Conservation (phyloP, 352 stramenopile genomes). For the Pythium diclinum region DNA sequence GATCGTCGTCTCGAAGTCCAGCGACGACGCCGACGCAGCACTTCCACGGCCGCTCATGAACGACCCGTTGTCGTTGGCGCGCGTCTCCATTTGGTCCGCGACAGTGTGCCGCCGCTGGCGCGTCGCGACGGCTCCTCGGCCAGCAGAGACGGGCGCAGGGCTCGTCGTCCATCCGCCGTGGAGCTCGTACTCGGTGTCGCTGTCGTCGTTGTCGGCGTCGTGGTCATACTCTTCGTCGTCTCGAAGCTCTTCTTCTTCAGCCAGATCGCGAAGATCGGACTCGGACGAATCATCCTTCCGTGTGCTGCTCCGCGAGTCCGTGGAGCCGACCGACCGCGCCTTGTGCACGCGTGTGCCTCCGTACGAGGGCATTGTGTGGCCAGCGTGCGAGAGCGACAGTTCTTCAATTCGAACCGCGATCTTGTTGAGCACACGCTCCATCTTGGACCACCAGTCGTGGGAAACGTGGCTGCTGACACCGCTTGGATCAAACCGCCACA, state of each 20-base stretch:
- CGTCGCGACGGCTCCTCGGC: background rate
- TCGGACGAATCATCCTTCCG: conserved; percentile 55
- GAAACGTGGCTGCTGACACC: conserved; percentile 60
- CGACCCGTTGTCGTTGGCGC: conserved; percentile 10
- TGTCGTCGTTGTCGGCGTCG: conserved; percentile 9
- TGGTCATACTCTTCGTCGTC: conserved; percentile 28
- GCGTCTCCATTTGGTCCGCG: conserved; percentile 44
- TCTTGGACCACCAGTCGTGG: conserved; percentile 49
- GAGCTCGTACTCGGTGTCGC: conserved; percentile 23
- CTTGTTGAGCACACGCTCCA: conserved; percentile 32
- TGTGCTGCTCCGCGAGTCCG: conserved; percentile 55
- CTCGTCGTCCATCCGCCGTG: conserved; percentile 17
- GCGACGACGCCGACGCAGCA: conserved; percentile 43
- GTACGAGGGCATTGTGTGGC: conserved; percentile 38
- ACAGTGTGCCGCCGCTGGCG: conserved; percentile 29
- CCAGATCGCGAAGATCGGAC: conserved; percentile 54
- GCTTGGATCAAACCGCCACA: conserved; percentile 56
- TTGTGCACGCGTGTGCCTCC: conserved; percentile 40
- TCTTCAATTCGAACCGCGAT: conserved; percentile 50
- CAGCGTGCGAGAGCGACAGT: conserved; percentile 28
- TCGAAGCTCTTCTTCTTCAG: conserved; percentile 34
- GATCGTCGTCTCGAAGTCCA: conserved; percentile 68
- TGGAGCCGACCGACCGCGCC: conserved; percentile 53
- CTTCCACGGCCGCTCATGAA: conserved; percentile 20
- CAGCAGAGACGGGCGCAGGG: conserved; percentile 5